Conservation (phyloP, 1,139 yeast species). For the Geotrichum fermentans region DNA sequence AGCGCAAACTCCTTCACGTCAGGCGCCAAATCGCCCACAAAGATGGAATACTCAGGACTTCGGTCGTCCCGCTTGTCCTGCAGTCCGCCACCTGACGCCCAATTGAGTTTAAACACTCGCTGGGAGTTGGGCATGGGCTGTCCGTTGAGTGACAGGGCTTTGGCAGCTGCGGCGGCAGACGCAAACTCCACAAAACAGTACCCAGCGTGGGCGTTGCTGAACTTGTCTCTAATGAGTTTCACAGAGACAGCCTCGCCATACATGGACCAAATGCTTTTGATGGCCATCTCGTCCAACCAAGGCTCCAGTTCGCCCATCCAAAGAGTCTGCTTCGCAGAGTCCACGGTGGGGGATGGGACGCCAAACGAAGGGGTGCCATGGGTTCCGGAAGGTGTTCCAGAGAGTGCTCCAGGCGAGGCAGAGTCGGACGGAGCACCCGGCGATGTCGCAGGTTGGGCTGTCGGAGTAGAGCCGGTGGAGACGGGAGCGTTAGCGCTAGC, state of each 20-base stretch:
- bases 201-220: constrained; percentile 51
- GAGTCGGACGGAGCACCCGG: not conserved
- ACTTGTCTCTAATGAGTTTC: constrained; percentile 55
- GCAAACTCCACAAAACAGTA: constrained; percentile 86
- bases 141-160: constrained; percentile 66
- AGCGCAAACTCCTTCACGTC: constrained; percentile 73
- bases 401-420: not conserved
- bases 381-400: not conserved
- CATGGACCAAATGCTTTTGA: constrained; percentile 62
- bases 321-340: constrained; percentile 38
- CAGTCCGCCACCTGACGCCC: constrained; percentile 75
- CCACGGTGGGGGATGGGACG: constrained; percentile 4
- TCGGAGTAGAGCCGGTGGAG: constrained; percentile 1
- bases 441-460: not conserved
- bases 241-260: constrained; percentile 50
- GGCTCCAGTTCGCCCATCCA: constrained; percentile 98
- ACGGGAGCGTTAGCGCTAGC: not conserved
- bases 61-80: constrained; percentile 35
- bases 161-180: constrained; percentile 58
- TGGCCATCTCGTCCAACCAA: constrained; percentile 68
- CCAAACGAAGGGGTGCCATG: not conserved
- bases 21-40: constrained; percentile 80
- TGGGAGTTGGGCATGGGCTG: constrained; percentile 57
- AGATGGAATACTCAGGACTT: constrained; percentile 61
- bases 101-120: constrained; percentile 65